phyloP scores from a whole-genome alignment of 2,329 filamentous ascomycete species.

The Botrytis galanthina region DNA sequence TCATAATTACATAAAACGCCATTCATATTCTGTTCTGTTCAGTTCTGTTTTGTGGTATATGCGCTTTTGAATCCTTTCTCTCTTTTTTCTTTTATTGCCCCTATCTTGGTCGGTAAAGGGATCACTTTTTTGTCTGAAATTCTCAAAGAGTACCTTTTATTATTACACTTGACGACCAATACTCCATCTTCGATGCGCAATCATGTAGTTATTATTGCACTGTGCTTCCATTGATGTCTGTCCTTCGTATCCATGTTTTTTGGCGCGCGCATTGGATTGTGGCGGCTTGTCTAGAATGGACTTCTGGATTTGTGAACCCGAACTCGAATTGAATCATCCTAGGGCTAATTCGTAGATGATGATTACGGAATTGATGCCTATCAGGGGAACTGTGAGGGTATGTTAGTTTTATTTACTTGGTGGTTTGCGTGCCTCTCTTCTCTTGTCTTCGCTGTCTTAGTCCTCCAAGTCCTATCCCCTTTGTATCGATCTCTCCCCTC shows the following conservation, averaged over 20 bases:
- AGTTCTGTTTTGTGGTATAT: background rate
- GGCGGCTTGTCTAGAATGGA: background rate
- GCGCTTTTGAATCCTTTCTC: background rate
- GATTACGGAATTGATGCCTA: slow-evolving; percentile 77
- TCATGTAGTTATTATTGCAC: background rate
- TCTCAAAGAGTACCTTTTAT: background rate
- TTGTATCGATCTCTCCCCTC: background rate
- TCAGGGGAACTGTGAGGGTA: slow-evolving; percentile 68
- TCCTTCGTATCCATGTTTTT: background rate
- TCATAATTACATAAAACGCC: background rate
- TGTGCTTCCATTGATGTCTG: background rate
- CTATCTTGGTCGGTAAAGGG: background rate
- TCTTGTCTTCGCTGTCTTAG: background rate
- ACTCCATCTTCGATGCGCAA: background rate
- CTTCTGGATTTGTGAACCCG: background rate
- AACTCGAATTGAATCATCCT: slow-evolving; percentile 47
- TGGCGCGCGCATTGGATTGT: background rate
- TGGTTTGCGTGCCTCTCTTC: background rate
- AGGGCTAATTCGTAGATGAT: slow-evolving; percentile 80
- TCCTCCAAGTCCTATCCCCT: background rate
- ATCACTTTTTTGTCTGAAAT: too few species aligned
- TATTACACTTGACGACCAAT: background rate
- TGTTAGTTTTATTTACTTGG: background rate
- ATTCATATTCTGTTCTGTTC: background rate
- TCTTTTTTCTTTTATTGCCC: background rate